Evolutionary conservation across 83 land plant genomes (phyloP).

Genomic region (Thuja plicata): DNA sequence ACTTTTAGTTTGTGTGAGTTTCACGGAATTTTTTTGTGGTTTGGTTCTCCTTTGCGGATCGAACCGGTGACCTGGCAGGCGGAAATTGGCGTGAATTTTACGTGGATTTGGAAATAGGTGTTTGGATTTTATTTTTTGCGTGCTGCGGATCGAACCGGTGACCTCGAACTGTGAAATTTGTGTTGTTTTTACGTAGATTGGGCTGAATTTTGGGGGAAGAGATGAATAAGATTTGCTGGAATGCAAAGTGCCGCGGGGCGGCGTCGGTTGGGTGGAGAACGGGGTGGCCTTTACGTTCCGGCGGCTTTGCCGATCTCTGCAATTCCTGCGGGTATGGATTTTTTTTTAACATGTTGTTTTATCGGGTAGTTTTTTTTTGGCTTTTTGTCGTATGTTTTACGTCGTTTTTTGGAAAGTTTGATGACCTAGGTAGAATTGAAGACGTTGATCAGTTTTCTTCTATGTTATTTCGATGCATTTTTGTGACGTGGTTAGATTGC

Average conservation of each 20-base stretch:
- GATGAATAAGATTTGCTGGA: slow-evolving; percentile 39
- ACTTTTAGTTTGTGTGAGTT: neutral
- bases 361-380: neutral
- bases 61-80: neutral
- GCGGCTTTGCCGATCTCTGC: slow-evolving; percentile 52
- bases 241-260: slow-evolving; percentile 24
- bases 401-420: neutral
- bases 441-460: neutral
- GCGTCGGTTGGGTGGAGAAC: slow-evolving; percentile 29
- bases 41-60: neutral
- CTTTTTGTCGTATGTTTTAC: slow-evolving; percentile 2
- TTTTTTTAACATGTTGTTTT: too few species aligned
- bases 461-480: neutral
- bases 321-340: slow-evolving; percentile 51
- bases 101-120: neutral
- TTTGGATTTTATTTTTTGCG: neutral
- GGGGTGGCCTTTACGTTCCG: slow-evolving; percentile 57
- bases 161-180: neutral
- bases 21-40: neutral
- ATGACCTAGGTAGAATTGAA: neutral
- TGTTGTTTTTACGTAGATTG: slow-evolving; percentile 3
- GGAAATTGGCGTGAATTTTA: neutral
- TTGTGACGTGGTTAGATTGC: neutral
- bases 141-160: neutral
- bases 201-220: slow-evolving; percentile 10